Evolutionary conservation across 495 filamentous ascomycete genomes (phyloP), one percentile per base, ranked within the genome.

Genomic region (Glarea lozoyensis): DNA sequence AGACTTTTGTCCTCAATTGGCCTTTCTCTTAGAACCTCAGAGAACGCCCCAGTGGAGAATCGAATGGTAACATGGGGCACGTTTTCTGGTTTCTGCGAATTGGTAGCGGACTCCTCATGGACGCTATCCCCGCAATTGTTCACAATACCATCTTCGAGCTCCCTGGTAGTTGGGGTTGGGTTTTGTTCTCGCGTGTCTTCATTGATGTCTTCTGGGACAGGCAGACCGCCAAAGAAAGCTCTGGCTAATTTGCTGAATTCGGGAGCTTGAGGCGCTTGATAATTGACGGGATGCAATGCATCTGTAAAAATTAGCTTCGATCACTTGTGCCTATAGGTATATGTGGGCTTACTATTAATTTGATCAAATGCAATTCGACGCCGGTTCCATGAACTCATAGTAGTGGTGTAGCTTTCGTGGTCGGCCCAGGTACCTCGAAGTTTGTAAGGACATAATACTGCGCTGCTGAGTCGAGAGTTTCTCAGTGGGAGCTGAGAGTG

Each of bases 1-100:
- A 42, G 4, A 3, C 1, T 34, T 5, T 30, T 42, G 33, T 42
- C 33, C 22, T 39, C 27, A 17, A 46, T 21, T 9, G 29, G 27
- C 7, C 35, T 16, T 18, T 19, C 27, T 4, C 33, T n/a, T 3
- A 46, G 17, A 1, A 46, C 19, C 17, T 46, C 22, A 1, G 41
- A 24, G 7, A 30, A 23, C 35, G 18, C 32, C n/a, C 31, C 30
- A 13, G 10, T 18, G 25, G 24, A 10, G 17, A 22, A 44, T 7
- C 4, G 17, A 15, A 34, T 17, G n/a, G 18, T 2, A n/a, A 20
- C 9, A n/a, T n/a, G n/a, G n/a, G n/a, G n/a, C n/a, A n/a, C n/a
- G n/a, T n/a, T n/a, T n/a, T n/a, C n/a, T n/a, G n/a, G n/a, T n/a
- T n/a, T n/a, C n/a, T n/a, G n/a, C n/a, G n/a, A n/a, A n/a, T n/a